A percentile compares a stretch with the other conserved stretches of the same genome.
phyloP scores from a whole-genome alignment of 345 rosid genomes.

The Capsella bursapastoris region DNA sequence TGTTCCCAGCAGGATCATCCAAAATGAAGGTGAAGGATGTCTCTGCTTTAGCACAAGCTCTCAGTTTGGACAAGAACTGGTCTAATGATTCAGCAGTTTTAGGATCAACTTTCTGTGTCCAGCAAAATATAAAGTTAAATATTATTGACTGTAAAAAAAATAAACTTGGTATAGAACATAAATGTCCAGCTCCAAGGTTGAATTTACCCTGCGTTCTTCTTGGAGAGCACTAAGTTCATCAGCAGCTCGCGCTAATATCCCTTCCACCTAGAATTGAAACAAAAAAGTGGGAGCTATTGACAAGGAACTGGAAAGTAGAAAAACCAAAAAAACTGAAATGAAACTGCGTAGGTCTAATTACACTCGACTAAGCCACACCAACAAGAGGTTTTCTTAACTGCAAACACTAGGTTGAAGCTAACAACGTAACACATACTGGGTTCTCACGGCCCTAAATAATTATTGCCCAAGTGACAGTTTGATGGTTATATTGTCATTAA shows the following conservation, averaged over 20 bases:
- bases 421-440: background rate
- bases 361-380: background rate
- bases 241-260: conserved; percentile 73
- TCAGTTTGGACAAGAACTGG: conserved; percentile 74
- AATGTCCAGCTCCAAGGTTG: background rate
- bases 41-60: conserved; percentile 73
- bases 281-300: background rate
- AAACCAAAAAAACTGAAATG: conserved; percentile 1
- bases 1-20: conserved; percentile 95
- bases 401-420: background rate
- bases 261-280: conserved; percentile 63
- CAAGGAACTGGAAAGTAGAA: background rate
- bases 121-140: conserved; percentile 25
- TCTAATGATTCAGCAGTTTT: conserved; percentile 92
- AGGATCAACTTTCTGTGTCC: conserved; percentile 77
- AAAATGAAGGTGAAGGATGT: conserved; percentile 73
- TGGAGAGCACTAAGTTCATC: conserved; percentile 91
- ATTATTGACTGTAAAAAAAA: background rate
- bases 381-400: background rate
- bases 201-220: conserved; percentile 80
- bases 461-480: background rate
- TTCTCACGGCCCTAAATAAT: background rate
- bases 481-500: background rate
- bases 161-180: background rate
- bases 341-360: background rate